Evolutionary conservation across 164 flowering plant genomes (phyloP).

Genomic region (Protea cynaroides): DNA sequence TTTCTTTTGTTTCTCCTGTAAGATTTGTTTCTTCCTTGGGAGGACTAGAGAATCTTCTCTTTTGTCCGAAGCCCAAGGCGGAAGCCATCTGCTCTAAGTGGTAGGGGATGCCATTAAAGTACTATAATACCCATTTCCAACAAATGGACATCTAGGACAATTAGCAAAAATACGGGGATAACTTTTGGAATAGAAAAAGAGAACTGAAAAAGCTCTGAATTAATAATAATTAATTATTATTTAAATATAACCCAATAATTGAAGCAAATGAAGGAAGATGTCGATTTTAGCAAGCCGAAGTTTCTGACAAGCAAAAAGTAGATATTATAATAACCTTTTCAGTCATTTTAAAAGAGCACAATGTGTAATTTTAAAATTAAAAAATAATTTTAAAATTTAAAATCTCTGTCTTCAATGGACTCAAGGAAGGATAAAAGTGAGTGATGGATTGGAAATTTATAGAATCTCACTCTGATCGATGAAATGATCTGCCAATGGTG

Average conservation of each 20-base stretch:
- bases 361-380: not conserved
- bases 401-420: not conserved
- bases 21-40: no score
- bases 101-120: no score
- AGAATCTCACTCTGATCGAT: not conserved
- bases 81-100: no score
- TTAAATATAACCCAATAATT: conserved; percentile 3
- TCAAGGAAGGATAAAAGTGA: conserved; percentile 1
- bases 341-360: not conserved
- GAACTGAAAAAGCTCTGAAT: not conserved
- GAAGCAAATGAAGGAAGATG: conserved; percentile 12
- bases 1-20: no score
- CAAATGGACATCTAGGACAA: no score
- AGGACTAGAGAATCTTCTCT: no score
- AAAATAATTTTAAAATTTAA: not conserved
- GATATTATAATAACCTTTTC: not conserved
- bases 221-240: not conserved
- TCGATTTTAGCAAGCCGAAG: conserved; percentile 25
- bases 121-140: not conserved
- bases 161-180: not conserved
- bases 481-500: not conserved
- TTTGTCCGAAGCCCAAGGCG: no score
- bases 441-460: conserved; percentile 2
- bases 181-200: not conserved
- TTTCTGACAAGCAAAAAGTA: conserved; percentile 23